Evolutionary conservation across 495 filamentous ascomycete genomes (phyloP).

Genomic region (Hyaloscypha finlandica): DNA sequence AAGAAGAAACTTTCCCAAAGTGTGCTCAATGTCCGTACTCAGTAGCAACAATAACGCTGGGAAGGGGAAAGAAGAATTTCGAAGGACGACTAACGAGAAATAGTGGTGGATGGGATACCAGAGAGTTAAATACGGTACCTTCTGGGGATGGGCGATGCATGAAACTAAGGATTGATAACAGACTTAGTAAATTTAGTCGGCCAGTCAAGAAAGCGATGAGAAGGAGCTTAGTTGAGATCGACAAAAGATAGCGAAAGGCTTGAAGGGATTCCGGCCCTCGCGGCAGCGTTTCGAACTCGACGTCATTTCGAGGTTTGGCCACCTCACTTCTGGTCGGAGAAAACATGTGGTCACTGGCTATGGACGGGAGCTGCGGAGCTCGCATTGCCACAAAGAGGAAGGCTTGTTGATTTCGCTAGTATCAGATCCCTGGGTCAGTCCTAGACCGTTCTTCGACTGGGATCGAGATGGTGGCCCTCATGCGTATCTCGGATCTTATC

Average conservation of each 20-base stretch:
- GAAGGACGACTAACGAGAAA: neutral
- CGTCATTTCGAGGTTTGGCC: neutral
- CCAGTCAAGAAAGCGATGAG: neutral
- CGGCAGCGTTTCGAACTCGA: neutral
- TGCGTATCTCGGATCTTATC: neutral
- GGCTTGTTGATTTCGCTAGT: neutral
- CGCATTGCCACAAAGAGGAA: neutral
- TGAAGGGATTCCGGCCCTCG: neutral
- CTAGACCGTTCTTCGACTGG: neutral
- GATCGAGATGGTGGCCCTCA: neutral
- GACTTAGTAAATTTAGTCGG: neutral
- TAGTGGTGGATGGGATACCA: neutral
- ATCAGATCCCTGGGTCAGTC: neutral
- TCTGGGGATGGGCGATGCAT: neutral
- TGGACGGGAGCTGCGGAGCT: neutral
- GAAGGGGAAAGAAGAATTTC: neutral
- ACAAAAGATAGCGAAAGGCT: neutral
- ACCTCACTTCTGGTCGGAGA: too few species aligned
- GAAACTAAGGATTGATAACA: neutral
- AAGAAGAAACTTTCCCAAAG: neutral
- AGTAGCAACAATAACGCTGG: neutral
- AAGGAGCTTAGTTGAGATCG: neutral
- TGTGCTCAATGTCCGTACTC: neutral
- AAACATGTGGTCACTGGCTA: too few species aligned
- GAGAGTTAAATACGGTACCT: neutral